phyloP scores from a whole-genome alignment of 352 stramenopile species.

The Phytophthora tentaculata region DNA sequence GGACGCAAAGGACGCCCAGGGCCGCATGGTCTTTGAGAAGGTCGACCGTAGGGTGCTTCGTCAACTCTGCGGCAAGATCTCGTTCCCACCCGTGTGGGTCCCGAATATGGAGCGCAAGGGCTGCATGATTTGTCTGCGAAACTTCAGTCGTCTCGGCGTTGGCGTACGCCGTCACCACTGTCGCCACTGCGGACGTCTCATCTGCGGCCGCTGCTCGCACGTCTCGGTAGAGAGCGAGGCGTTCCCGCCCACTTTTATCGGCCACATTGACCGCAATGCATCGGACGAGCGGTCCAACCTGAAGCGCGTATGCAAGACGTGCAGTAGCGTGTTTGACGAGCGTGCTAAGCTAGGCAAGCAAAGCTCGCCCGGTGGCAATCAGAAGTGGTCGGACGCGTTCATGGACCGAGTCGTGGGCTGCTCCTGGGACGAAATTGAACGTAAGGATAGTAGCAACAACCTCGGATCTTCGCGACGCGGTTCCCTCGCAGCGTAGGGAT shows the following conservation, averaged over 20 bases:
- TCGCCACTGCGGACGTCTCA: slow-evolving; percentile 83
- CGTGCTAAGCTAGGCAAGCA: slow-evolving; percentile 53
- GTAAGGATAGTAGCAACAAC: slow-evolving; percentile 36
- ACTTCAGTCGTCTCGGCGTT: slow-evolving; percentile 68
- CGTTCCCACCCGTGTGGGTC: slow-evolving; percentile 83
- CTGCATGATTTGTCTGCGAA: slow-evolving; percentile 85
- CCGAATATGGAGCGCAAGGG: slow-evolving; percentile 68
- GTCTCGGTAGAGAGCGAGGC: slow-evolving; percentile 73
- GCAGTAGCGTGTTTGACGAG: slow-evolving; percentile 77
- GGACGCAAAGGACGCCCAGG: slow-evolving; percentile 76
- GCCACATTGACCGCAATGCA: slow-evolving; percentile 43
- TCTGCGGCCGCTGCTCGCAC: slow-evolving; percentile 80
- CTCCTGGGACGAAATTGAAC: slow-evolving; percentile 71
- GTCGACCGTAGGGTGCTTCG: slow-evolving; percentile 75
- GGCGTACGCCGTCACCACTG: slow-evolving; percentile 85
- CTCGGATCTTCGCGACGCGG: slow-evolving; percentile 37
- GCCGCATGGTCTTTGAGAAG: slow-evolving; percentile 87
- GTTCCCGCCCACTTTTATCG: slow-evolving; percentile 71
- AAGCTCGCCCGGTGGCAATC: slow-evolving; percentile 26
- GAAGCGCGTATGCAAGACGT: slow-evolving; percentile 82
- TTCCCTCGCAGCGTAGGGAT: slow-evolving; percentile 40
- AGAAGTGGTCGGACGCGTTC: slow-evolving; percentile 63
- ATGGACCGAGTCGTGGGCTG: slow-evolving; percentile 65
- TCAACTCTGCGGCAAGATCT: slow-evolving; percentile 79
- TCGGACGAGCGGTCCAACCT: slow-evolving; percentile 54